Percentiles rank a stretch among this genome's conserved stretches.
Evolutionary conservation across 139 green algal genomes (phyloP).

Genomic region (Chlorella sp.): DNA sequence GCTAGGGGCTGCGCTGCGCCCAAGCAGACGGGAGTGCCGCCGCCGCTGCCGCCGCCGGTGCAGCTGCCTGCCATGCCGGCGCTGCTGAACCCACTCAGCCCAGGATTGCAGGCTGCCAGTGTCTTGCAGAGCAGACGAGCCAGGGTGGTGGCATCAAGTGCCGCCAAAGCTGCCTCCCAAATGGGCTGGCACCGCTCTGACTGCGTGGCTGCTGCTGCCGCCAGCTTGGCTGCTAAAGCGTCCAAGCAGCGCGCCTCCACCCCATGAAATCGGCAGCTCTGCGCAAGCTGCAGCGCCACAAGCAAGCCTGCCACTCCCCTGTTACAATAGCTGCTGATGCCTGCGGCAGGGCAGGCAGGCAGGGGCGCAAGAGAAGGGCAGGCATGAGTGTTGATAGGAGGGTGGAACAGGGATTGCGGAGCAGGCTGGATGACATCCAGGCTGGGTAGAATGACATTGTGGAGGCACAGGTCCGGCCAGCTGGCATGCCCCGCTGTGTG

Average conservation of each 20-base stretch:
- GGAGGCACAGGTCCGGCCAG: too few species aligned
- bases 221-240: neutral
- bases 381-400: neutral
- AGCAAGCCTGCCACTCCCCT: neutral
- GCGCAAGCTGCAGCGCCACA: neutral
- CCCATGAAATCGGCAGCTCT: neutral
- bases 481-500: too few species aligned
- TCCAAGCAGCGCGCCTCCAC: neutral
- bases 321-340: neutral
- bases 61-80: too few species aligned
- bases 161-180: neutral
- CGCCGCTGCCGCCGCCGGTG: too few species aligned
- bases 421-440: too few species aligned
- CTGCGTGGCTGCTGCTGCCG: neutral
- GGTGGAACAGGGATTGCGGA: neutral
- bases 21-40: too few species aligned
- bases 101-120: neutral
- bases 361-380: too few species aligned
- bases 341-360: neutral
- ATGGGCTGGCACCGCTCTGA: neutral
- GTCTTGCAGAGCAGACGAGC: neutral
- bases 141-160: neutral
- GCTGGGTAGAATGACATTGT: too few species aligned
- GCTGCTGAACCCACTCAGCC: neutral
- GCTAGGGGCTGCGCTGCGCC: too few species aligned